phyloP scores from a whole-genome alignment of 768 basidiomycete genomes.

The Mycena polygramma region DNA sequence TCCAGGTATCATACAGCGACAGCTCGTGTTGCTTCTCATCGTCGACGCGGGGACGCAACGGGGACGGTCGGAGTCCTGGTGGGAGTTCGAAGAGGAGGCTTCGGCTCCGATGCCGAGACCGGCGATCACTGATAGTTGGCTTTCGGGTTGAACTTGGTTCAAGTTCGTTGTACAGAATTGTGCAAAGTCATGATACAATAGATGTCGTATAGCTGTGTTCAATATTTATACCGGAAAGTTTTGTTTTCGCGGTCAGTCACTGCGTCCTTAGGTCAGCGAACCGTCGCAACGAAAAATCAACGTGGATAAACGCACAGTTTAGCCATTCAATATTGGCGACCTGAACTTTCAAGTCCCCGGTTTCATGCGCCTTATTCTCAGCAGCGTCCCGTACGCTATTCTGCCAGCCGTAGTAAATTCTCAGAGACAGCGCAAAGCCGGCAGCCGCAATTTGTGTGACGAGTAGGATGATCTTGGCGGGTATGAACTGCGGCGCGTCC shows the following conservation, averaged over 20 bases:
- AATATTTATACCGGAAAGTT: conserved; percentile 30
- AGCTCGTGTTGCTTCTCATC: too few relatives aligned
- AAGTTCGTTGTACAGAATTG: too few relatives aligned
- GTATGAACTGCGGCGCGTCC: conserved; percentile 27
- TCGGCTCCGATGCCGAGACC: too few relatives aligned
- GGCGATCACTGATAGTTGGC: too few relatives aligned
- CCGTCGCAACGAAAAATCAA: not conserved
- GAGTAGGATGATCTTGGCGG: conserved; percentile 30
- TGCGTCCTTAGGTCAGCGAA: not conserved
- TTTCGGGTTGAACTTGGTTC: too few relatives aligned
- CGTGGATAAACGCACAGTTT: conserved; percentile 23
- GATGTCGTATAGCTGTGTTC: not conserved
- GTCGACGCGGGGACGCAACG: too few relatives aligned
- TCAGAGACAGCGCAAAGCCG: conserved; percentile 20
- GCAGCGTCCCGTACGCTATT: conserved; percentile 20
- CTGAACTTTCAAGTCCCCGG: conserved; percentile 3
- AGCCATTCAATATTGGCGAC: conserved; percentile 29
- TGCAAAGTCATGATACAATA: too few relatives aligned
- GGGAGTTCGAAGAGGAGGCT: too few relatives aligned
- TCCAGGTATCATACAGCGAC: too few relatives aligned
- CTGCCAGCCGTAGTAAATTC: conserved; percentile 33
- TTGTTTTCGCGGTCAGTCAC: conserved; percentile 29
- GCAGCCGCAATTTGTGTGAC: conserved; percentile 25
- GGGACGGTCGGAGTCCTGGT: too few relatives aligned
- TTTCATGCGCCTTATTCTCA: conserved; percentile 10